Evolutionary conservation across 2,329 filamentous ascomycete genomes (phyloP).

Genomic region (Alternaria viburni): DNA sequence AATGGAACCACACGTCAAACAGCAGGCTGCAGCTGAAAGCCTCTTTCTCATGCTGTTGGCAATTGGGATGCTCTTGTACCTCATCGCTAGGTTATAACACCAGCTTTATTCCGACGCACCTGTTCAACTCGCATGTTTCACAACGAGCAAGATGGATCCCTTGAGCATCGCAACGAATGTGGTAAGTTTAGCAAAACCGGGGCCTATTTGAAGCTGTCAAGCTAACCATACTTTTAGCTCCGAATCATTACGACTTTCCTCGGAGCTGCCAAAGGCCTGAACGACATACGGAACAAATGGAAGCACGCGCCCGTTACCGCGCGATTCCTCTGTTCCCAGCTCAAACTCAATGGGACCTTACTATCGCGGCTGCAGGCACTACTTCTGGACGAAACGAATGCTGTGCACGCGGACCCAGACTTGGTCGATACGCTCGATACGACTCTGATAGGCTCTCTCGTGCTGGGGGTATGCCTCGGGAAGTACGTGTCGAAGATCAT

Average conservation of each 20-base stretch:
- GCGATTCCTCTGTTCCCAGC: background rate
- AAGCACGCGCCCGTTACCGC: background rate
- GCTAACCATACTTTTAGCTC: background rate
- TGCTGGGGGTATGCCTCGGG: background rate
- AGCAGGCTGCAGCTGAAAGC: background rate
- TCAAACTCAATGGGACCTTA: background rate
- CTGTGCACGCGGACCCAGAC: background rate
- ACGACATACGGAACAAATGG: background rate
- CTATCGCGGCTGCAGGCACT: background rate
- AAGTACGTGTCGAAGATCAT: background rate
- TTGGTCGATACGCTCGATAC: background rate
- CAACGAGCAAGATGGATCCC: background rate
- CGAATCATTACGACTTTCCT: background rate
- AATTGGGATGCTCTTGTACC: background rate
- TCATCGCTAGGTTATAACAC: background rate
- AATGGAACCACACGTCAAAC: background rate
- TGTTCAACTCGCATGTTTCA: background rate
- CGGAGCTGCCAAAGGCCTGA: background rate
- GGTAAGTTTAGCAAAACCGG: background rate
- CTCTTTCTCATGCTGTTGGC: background rate
- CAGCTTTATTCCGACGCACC: background rate
- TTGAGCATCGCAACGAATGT: background rate
- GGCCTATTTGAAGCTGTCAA: no score
- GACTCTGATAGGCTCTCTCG: background rate
- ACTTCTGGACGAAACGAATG: background rate